Base-by-base conservation (phyloP, 768 basidiomycete species). In the Serendipita vermifera region DNA sequence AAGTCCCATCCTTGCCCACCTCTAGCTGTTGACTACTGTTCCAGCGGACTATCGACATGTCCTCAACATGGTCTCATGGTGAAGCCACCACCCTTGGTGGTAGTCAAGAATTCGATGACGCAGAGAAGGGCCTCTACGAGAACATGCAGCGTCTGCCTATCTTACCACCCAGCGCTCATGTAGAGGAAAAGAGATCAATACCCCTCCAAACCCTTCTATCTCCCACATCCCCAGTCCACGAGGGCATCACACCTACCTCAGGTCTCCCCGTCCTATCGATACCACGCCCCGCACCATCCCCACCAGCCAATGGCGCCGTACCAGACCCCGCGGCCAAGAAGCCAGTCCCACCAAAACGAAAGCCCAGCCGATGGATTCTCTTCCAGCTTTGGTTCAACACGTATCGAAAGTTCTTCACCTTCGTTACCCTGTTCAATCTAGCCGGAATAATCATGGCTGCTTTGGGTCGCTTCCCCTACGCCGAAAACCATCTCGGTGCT, bases 371-470 rank as follows among this genome's bases (percentile, higher is more conserved):
- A 57, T 81, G 80, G 72, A 74, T 82, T 33, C 65, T 73, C 43
- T 79, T 80, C 65, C 75, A 75, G 56, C 66, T 87, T 24, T 88
- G 86, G 86, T 87, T 81, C 67, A 85, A 89, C 62, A 82, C 80
- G 0, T 88, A 89, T 63, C 73, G 83, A 46, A 87, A 87, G 69
- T 83, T 89, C 58, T 89, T 83, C 67, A 77, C 77, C 0, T 66
- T 85, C 55, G 69, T 79, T 14, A 71, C 85, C 59, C 66, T 70
- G 0, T 58, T 85, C 40, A 90, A 90, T 60, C 63, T 80, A 57
- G 67, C 76, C 20, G 82, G 76, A 2, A 63, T 89, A 27, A 65
- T 75, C 32, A 69, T 87, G 2, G 81, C 87, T 5, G 77, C 76
- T 3, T 71, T 75, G 26, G 79, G 77, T 15, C 74, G 75, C 54